Evolutionary conservation across 2,329 filamentous ascomycete genomes (phyloP).

Genomic region (Herpotrichia juniperi): DNA sequence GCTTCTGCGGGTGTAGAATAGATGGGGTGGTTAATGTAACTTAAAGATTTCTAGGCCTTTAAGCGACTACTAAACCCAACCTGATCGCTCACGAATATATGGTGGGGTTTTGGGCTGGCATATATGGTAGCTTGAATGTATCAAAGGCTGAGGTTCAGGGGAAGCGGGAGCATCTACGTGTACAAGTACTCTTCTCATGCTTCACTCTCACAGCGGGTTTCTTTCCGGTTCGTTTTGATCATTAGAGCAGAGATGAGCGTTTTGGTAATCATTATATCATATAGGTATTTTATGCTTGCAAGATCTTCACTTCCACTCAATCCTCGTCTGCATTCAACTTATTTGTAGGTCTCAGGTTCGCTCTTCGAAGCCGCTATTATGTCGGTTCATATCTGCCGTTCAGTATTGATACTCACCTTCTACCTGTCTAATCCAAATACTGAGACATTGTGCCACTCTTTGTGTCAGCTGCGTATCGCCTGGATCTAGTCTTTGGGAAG

Average conservation of each 20-base stretch:
- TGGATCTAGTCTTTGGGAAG: no score
- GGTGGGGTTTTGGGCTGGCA: not conserved
- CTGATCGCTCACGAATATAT: not conserved
- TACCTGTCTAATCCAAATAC: no score
- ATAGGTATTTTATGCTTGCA: not conserved
- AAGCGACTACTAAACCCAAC: not conserved
- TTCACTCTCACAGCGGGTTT: conserved; percentile 16
- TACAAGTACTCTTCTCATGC: conserved; percentile 34
- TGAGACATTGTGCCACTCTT: no score
- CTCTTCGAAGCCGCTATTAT: no score
- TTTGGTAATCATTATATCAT: conserved; percentile 16
- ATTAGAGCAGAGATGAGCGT: conserved; percentile 13
- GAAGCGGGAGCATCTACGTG: conserved; percentile 28
- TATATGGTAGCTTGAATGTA: conserved; percentile 20
- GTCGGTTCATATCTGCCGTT: no score
- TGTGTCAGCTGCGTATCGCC: no score
- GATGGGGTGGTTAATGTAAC: not conserved
- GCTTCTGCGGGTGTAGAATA: conserved; percentile 79
- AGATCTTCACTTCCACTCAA: no score
- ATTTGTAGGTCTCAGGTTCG: no score
- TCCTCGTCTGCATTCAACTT: no score
- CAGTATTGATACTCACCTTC: no score
- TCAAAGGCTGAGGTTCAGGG: conserved; percentile 27
- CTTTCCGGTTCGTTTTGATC: conserved; percentile 7
- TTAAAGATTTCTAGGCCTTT: not conserved